Evolutionary conservation across 2,329 filamentous ascomycete species (phyloP), one percentile per base, ranked within the genome.

Genomic region (Fusarium keratoplasticum): DNA sequence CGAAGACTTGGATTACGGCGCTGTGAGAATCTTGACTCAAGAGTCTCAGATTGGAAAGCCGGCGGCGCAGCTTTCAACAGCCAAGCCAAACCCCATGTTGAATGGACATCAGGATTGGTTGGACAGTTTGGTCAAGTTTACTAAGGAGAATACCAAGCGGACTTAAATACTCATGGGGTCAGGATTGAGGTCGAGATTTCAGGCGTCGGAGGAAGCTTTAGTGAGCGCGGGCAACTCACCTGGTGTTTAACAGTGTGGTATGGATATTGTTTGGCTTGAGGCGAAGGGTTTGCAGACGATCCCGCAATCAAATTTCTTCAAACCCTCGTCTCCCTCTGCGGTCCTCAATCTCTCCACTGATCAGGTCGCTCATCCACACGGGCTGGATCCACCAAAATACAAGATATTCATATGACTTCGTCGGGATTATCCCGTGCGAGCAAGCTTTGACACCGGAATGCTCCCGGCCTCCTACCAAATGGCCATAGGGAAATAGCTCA

Each of bases 21-120:
- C 73, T 14, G 79, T 80, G 33, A 66, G 77, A 11, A 77, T 80
- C 29, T 38, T 79, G 66, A 81, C 78, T 5, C 79, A 81, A 65
- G 79, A 81, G 61, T 78, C 77, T 36, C 79, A 81, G 55, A 75
- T 80, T 42, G 79, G 79, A 13, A 73, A 76, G 50, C 74, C 75
- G 1, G 77, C 75, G 16, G 67, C 54, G 13, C 47, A 76, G 36
- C 38, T 78, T 61, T 64, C 77, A 5, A 67, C 54, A 3, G 64
- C 36, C 4, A 79, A 73, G 66, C 78, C 77, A 0, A 80, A 79
- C 58, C 71, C 67, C 22, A 80, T 80, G 75, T 40, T 81, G 33
- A 68, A 76, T 16, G 78, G 77, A 7, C 78, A 80, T 47, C 79
- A 80, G 67, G 72, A 79, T 61, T 80, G 79, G 79, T 54, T 80